Base-by-base conservation (phyloP, 139 green algal species). In the Micromonas commoda region DNA sequence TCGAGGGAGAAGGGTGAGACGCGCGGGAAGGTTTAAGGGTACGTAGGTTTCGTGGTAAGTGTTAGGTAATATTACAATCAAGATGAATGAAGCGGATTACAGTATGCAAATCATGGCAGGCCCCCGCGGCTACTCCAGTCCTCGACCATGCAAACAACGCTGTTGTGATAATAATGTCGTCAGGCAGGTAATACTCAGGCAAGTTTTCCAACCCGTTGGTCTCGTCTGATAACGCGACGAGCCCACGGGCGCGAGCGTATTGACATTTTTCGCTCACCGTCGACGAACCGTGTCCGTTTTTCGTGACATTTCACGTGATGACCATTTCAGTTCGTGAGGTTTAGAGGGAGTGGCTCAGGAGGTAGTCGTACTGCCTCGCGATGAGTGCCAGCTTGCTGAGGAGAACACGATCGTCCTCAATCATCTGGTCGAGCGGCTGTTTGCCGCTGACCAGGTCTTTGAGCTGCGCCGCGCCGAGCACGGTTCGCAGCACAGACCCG, bases 391-490 rank as follows among this genome's bases (percentile, higher is more conserved):
- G 45, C 51, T 77, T 77, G 23, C 2, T 2, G 20, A 77, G 33
- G 3, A 67, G 2, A 3, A 33, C 31, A 21, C 29, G 0, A 21
- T 77, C 71, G 9, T 66, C 13, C 28, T 67, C 51, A 23, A 68
- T 24, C 71, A 77, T 68, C 28, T 13, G 9, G 31, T 37, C 39
- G n/a, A 69, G 52, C 4, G 6, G 3, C 33, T 77, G 34, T 13
- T 33, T 31, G 13, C 53, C 71, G 39, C 3, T 77, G 2, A 77
- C 13, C 4, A 77, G 51, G 51, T 77, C 45, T 16, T 31, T 51
- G 39, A 77, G 51, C 51, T 77, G 71, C 39, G 71, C 34, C 39
- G 71, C 71, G 45, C 71, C 71, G 34, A 77, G 38, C 24, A 57
- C 38, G 20, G 45, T 67, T 16, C 71, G 71, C 45, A 77, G 33